Base-by-base conservation (phyloP, 2,329 filamentous ascomycete genomes). In the Amauroascus niger region DNA sequence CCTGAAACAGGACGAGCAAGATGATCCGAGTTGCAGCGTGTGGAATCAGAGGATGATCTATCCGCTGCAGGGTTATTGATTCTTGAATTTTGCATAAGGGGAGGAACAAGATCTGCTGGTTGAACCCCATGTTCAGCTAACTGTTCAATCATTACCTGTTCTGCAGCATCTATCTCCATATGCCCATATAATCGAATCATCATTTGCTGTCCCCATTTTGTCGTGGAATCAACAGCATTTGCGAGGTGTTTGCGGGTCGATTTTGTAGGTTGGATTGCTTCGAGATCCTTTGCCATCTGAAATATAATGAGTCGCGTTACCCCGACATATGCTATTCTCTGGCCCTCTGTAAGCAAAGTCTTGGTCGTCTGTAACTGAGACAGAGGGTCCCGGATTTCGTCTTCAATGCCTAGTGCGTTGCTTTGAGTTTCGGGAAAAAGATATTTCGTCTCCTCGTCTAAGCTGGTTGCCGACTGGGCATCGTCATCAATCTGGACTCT, bases 61-160 rank as follows among this genome's bases (percentile, higher is more conserved):
- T 81, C 79, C 0, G 85, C 87, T 78, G 93, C 85, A 5, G 93
- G 93, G 64, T 98, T 98, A 64, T 88, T 88, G 32, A 98, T 90
- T 49, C 89, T 80, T 11, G 93, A 82, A 69, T 97, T 98, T 58
- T 88, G 83, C 84, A 95, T 95, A 43, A 98, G 76, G 0, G 87
- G 81, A 0, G 87, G 85, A 0, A 88, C 90, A 55, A 98, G 75
- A 67, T 98, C 93, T 43, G 76, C 75, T 0, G 93, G 85, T 57
- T 88, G 77, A 6, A 98, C 89, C 3, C 91, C 93, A 70, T 98
- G 93, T 55, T 93, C 87, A 11, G 87, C 85, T 55, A 98, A 76
- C 69, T 98, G 93, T 72, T 98, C 93, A 61, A 98, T 96, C 93
- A 98, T 98, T 68, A 98, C 77, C 74, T 98, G 93, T 70, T 98